phyloP scores from a whole-genome alignment of 1,284 basidiomycete genomes.

The Xerocomus minutiporus region DNA sequence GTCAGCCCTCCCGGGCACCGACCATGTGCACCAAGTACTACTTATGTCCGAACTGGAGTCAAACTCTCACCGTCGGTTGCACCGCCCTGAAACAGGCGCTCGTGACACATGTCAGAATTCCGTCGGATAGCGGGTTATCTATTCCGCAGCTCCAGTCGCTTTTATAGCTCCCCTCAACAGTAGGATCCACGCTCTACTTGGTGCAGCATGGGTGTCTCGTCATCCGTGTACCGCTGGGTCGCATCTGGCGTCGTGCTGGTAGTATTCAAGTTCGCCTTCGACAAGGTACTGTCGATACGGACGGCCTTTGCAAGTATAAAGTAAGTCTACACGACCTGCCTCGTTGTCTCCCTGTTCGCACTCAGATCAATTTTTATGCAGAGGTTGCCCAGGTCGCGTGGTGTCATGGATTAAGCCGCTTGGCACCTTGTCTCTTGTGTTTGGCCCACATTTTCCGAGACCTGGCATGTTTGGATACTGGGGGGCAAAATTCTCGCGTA shows the following conservation, averaged over 20 bases:
- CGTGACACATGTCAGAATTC: too few species aligned
- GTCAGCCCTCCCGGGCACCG: too few species aligned
- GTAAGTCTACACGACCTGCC: slow-evolving; percentile 9
- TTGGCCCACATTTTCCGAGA: slow-evolving; percentile 33
- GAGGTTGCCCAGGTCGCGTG: slow-evolving; percentile 21
- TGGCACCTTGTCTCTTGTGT: slow-evolving; percentile 18
- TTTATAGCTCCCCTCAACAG: not conserved
- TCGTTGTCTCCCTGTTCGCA: not conserved
- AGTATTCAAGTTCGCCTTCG: slow-evolving; percentile 8
- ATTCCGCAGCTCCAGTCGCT: too few species aligned
- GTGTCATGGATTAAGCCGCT: slow-evolving; percentile 35
- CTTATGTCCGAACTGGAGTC: too few species aligned
- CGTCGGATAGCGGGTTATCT: too few species aligned
- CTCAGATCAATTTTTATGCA: not conserved
- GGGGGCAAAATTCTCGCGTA: slow-evolving; percentile 35
- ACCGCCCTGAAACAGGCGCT: too few species aligned
- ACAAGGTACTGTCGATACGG: slow-evolving; percentile 12
- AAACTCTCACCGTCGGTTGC: too few species aligned
- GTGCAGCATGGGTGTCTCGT: slow-evolving; percentile 10
- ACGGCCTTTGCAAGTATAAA: slow-evolving; percentile 21
- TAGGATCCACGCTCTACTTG: not conserved
- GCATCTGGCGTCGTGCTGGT: slow-evolving; percentile 7
- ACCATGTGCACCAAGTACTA: too few species aligned
- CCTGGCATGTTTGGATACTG: slow-evolving; percentile 32
- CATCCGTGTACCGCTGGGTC: slow-evolving; percentile 12